phyloP scores from a whole-genome alignment of 306 rosid species.

The Acacia confusa region DNA sequence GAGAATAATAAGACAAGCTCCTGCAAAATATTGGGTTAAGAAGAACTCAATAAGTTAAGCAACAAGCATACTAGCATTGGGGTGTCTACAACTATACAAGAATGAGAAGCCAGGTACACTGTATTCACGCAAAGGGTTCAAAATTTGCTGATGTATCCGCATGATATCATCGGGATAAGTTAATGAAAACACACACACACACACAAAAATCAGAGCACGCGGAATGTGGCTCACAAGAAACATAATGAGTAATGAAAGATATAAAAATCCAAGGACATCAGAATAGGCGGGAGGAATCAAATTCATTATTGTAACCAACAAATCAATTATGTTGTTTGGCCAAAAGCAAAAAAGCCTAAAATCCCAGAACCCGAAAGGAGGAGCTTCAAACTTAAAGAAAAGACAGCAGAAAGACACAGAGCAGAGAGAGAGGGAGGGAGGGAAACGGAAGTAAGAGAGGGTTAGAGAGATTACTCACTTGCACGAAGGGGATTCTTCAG shows the following conservation, averaged over 20 bases:
- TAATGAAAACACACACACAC: not conserved
- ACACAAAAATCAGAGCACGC: not conserved
- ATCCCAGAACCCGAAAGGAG: not conserved
- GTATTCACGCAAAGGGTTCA: not conserved
- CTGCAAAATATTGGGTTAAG: not conserved
- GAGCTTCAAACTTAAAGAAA: not conserved
- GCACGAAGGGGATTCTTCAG: not conserved
- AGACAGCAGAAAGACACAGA: not conserved
- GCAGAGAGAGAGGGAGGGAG: not conserved
- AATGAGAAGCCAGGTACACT: not conserved
- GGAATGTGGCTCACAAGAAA: not conserved
- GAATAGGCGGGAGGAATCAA: not conserved
- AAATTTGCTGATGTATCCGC: not conserved
- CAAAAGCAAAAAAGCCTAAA: not conserved
- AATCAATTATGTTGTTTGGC: not conserved
- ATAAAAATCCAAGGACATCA: not conserved
- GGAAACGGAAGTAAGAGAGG: not conserved
- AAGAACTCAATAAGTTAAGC: not conserved
- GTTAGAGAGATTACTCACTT: not conserved
- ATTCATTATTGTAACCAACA: not conserved
- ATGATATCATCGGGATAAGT: not conserved
- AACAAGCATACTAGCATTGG: not conserved
- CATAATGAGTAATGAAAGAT: not conserved
- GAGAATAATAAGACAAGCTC: not conserved
- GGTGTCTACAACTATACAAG: not conserved